phyloP scores from a whole-genome alignment of 129 eudicot species.

The Artemisia annua region DNA sequence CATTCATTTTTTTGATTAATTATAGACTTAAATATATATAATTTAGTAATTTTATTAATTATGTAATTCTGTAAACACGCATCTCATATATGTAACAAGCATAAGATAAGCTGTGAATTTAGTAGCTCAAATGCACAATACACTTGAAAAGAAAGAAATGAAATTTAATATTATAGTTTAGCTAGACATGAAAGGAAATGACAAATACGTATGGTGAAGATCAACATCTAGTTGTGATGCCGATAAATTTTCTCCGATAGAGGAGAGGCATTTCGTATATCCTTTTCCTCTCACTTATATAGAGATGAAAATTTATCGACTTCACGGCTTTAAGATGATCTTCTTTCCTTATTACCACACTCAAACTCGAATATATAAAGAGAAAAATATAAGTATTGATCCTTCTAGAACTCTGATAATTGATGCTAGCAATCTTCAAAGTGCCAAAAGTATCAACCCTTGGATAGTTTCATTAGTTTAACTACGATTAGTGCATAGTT shows the following conservation, averaged over 20 bases:
- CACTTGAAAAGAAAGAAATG: constrained; percentile 16
- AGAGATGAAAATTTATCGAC: constrained; percentile 75
- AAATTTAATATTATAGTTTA: not conserved
- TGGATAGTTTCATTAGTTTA: constrained; percentile 5
- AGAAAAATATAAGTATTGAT: constrained; percentile 18
- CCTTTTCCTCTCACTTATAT: constrained; percentile 16
- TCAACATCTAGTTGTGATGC: constrained; percentile 60
- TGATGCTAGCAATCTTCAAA: constrained; percentile 29
- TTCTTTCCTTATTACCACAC: constrained; percentile 35
- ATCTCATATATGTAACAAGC: constrained; percentile 19
- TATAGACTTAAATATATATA: no score
- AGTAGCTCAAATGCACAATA: constrained; percentile 11
- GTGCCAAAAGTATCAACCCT: constrained; percentile 38
- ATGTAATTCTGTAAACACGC: no score
- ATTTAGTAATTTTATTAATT: no score
- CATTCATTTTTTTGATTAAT: no score
- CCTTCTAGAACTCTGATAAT: constrained; percentile 33
- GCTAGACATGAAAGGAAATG: constrained; percentile 11
- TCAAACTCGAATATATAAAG: constrained; percentile 8
- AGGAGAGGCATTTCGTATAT: constrained; percentile 29
- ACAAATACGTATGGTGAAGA: constrained; percentile 25
- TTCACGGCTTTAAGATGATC: constrained; percentile 53
- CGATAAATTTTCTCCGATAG: constrained; percentile 66
- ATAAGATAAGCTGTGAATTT: constrained; percentile 1
- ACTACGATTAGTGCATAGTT: not conserved